Evolutionary conservation across 176 grass and related monocot genomes (phyloP), one percentile per base, ranked within the genome.

Genomic region (Lolium rigidum): DNA sequence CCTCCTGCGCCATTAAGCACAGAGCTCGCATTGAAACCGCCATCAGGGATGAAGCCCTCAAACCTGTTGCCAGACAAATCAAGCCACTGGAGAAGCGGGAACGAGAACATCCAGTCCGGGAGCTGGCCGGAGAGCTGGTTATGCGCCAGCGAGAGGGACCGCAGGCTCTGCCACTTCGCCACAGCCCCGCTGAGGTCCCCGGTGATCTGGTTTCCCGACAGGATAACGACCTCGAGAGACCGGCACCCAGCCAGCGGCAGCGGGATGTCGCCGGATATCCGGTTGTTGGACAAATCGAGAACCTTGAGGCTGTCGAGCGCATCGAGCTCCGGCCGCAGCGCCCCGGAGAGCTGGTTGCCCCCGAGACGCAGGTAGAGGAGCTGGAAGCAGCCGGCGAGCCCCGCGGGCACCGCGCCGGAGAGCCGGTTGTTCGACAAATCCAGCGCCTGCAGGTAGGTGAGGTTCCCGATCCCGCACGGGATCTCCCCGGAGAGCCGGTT

Each of bases 321-420:
- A 61, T 99, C 97, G 21, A 99, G 90, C 87, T 99, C 97, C 5
- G 97, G 97, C 14, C 88, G 94, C 28, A 99, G 84, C 20, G 92
- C 85, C 70, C 97, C 97, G 1, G 88, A 95, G 48, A 99, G 94
- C 31, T 54, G 71, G 81, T 99, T 99, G 0, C 88, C 90, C 43
- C 84, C 88, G 11, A 99, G 87, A 74, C 74, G 88, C 65, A 99
- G 90, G 60, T 93, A 95, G 43, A 91, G 86, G 58, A 99, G 92
- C 88, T 99, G 97, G 87, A 99, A 96, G 82, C 97, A 99, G 48
- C 94, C 97, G 16, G 97, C 97, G 13, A 99, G 93, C 51, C 94
- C 90, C 1, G 95, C 92, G 10, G 92, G 91, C 20, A 99, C 92
- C 10, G 85, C 18, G 38, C 94, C 92, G 22, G 90, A 94, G n/a